These are phyloP conservation scores for Bryoerythrophyllum caledonicum DNA, from an alignment of 225 moss, liverwort and hornwort species.

Conservation along the genomic window DNA sequence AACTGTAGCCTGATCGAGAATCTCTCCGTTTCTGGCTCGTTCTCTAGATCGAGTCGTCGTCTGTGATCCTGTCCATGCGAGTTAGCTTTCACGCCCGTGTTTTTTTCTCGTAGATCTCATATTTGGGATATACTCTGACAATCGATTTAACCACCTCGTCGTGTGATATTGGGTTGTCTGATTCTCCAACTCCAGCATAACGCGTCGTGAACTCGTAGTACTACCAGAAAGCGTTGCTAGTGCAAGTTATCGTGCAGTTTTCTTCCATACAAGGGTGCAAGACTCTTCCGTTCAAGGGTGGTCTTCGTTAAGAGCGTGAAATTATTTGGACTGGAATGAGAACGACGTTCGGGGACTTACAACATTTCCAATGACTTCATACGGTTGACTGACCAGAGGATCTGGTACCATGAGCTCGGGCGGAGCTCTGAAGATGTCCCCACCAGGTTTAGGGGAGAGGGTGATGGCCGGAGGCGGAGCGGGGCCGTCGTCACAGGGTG, in stretches of 20 bases:
- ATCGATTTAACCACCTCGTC: background rate
- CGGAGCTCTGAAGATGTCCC: slow-evolving; percentile 21
- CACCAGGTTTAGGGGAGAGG: slow-evolving; percentile 45
- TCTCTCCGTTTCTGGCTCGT: slow-evolving; percentile 5
- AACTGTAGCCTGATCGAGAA: background rate
- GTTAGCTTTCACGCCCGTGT: background rate
- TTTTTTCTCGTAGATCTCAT: background rate
- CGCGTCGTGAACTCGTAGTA: background rate
- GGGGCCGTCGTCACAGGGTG: too few relatives aligned
- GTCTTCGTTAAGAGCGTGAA: too few relatives aligned
- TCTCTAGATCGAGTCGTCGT: background rate
- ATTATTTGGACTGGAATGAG: too few relatives aligned
- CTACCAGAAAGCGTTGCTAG: background rate
- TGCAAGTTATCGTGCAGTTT: background rate
- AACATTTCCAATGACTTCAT: slow-evolving; percentile 16
- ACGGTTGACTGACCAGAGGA: slow-evolving; percentile 17
- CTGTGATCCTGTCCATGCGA: background rate
- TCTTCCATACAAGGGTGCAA: background rate
- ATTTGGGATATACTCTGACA: slow-evolving; percentile 3
- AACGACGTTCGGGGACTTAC: background rate
- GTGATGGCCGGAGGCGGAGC: slow-evolving; percentile 28
- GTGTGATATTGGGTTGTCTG: background rate
- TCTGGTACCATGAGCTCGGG: slow-evolving; percentile 28
- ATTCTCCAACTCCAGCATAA: slow-evolving; percentile 14
- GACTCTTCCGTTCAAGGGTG: background rate